Evolutionary conservation across 331 rosid genomes (phyloP), one percentile per base, ranked within the genome.

Genomic region (Quercus tomentella): DNA sequence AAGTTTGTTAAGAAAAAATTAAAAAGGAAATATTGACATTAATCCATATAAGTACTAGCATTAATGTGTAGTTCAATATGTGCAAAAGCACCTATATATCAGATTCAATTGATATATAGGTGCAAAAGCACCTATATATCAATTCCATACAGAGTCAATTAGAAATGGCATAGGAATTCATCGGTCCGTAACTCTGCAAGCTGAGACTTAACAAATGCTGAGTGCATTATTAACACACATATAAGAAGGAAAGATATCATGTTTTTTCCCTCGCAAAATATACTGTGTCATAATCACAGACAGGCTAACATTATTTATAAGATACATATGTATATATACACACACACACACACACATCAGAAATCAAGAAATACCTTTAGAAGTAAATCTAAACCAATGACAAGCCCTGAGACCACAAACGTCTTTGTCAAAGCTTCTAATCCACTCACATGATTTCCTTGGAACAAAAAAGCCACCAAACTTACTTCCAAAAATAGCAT

Each of bases 401-500:
- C 79, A 66, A 91, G 76, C 79, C 94, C 99, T 1, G 99, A 95
- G 76, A 95, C 79, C 20, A 92, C 86, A 73, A 95, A 95, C 11
- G 94, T 93, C 77, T 87, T 83, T 15, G 97, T 88, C 88, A 95
- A 86, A 1, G 96, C 96, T 58, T 95, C 97, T 76, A 82, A 68
- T 17, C 96, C 94, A 74, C 91, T 86, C 9, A 89, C 90, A 74
- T 80, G 81, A 75, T 95, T 95, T 73, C 99, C 99, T 83, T 95
- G 94, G 70, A 92, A 87, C 73, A 95, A 86, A 89, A 95, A 95
- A 23, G 99, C 94, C 81, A 95, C 87, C 89, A 95, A 88, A 87
- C 99, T 95, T 51, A 95, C 94, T 93, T 95, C 99, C 80, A 95
- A 86, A 85, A 95, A 95, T 77, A 95, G 88, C 97, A 95, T 91